Evolutionary conservation across 1,139 yeast species (phyloP).

Genomic region (Magnusiomyces clavatus): DNA sequence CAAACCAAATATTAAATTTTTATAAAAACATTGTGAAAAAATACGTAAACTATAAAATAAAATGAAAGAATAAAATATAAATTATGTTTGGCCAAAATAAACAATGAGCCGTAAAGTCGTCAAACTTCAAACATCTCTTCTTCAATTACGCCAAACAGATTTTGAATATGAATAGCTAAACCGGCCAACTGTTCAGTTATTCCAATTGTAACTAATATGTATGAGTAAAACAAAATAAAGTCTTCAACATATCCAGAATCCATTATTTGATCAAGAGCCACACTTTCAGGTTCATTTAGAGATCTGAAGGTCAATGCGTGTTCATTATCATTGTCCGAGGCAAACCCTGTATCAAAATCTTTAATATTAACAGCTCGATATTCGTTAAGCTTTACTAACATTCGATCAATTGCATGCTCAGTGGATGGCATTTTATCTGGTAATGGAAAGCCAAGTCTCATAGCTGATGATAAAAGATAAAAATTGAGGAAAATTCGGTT

Average conservation of each 20-base stretch:
- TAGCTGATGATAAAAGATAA: slow-evolving; percentile 71
- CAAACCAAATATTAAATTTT: background rate
- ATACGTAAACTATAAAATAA: background rate
- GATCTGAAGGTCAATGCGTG: background rate
- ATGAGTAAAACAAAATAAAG: slow-evolving; percentile 67
- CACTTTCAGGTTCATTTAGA: too few relatives aligned
- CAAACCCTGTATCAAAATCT: background rate
- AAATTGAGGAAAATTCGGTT: slow-evolving; percentile 65
- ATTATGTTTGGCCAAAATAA: background rate
- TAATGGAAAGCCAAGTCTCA: slow-evolving; percentile 66
- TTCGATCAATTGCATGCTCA: slow-evolving; percentile 64
- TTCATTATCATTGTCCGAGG: background rate
- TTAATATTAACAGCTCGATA: slow-evolving; percentile 19
- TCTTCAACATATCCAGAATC: slow-evolving; percentile 43
- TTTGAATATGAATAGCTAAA: slow-evolving; percentile 47
- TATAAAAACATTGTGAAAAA: background rate
- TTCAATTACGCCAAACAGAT: slow-evolving; percentile 55
- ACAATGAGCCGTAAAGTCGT: background rate
- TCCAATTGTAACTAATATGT: slow-evolving; percentile 61
- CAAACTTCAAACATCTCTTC: slow-evolving; percentile 41
- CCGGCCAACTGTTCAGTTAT: slow-evolving; percentile 58
- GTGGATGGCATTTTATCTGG: slow-evolving; percentile 75
- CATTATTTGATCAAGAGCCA: background rate
- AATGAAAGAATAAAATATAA: background rate
- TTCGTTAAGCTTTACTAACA: slow-evolving; percentile 49